Evolutionary conservation across 768 basidiomycete genomes (phyloP).

Genomic region (Leccinum variicolor): DNA sequence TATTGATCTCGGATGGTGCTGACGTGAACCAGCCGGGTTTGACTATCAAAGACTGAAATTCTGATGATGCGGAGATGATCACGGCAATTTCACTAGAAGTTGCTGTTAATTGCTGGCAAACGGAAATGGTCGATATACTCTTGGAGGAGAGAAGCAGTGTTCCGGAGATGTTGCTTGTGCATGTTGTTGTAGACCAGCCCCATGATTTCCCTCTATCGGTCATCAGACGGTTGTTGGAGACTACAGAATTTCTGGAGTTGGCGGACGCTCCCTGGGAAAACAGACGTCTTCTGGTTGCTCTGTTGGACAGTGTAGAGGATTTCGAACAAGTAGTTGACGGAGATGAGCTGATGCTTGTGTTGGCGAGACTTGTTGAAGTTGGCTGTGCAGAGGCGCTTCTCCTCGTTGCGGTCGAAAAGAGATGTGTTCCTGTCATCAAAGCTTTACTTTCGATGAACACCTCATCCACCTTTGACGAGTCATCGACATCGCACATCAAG

Average conservation of each 20-base stretch:
- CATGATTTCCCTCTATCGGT: not conserved
- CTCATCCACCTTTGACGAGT: not conserved
- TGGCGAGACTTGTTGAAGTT: not conserved
- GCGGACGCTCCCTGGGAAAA: not conserved
- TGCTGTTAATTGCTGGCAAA: not conserved
- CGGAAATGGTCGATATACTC: not conserved
- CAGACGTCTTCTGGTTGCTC: not conserved
- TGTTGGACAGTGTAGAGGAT: slow-evolving; percentile 1
- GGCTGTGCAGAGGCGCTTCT: not conserved
- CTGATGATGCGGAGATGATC: not conserved
- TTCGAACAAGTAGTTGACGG: not conserved
- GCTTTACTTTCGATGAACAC: slow-evolving; percentile 5
- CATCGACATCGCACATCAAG: not conserved
- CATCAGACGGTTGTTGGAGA: not conserved
- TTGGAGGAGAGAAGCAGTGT: not conserved
- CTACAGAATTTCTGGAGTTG: not conserved
- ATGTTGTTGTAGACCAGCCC: not conserved
- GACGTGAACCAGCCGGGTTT: not conserved
- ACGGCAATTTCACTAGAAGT: not conserved
- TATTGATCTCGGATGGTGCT: not conserved
- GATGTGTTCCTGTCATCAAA: not conserved
- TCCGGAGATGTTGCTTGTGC: not conserved
- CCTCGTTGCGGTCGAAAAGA: not conserved
- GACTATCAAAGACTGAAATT: not conserved
- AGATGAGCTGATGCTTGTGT: not conserved